phyloP scores from a whole-genome alignment of 345 rosid genomes.

The Eucalyptus pauciflora region DNA sequence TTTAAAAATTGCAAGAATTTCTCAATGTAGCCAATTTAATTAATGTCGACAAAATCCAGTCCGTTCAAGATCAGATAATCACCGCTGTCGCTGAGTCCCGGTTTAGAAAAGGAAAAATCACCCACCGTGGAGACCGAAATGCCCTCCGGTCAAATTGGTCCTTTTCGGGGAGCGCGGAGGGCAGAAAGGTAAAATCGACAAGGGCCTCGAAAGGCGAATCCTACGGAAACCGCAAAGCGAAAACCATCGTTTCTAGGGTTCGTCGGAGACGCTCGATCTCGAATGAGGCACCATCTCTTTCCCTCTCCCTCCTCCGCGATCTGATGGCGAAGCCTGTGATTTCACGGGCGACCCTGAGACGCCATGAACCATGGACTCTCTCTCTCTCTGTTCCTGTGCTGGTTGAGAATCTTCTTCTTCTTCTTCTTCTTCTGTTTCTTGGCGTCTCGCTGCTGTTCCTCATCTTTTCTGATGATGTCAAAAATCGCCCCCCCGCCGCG shows the following conservation, averaged over 20 bases:
- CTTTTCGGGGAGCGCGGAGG: background rate
- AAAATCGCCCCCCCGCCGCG: background rate
- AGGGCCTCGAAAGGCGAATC: background rate
- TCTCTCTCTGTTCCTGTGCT: background rate
- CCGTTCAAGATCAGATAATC: background rate
- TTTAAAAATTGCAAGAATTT: background rate
- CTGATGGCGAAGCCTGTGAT: background rate
- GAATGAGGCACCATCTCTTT: background rate
- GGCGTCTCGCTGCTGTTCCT: background rate
- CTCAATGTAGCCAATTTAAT: rapidly evolving
- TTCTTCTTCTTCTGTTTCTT: background rate
- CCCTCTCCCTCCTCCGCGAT: background rate
- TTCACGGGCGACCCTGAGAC: background rate
- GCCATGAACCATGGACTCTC: background rate
- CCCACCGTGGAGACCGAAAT: background rate
- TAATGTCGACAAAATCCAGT: background rate
- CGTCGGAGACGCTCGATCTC: background rate
- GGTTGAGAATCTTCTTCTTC: background rate
- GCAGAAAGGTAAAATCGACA: background rate
- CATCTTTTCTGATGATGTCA: background rate
- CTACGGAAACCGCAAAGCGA: background rate
- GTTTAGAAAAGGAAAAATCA: background rate
- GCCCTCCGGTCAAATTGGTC: background rate
- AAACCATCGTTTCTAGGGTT: background rate
- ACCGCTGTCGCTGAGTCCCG: background rate